Percentiles rank a stretch among this genome's conserved stretches.
Conservation (phyloP, 306 rosid species). For the Cercis canadensis region DNA sequence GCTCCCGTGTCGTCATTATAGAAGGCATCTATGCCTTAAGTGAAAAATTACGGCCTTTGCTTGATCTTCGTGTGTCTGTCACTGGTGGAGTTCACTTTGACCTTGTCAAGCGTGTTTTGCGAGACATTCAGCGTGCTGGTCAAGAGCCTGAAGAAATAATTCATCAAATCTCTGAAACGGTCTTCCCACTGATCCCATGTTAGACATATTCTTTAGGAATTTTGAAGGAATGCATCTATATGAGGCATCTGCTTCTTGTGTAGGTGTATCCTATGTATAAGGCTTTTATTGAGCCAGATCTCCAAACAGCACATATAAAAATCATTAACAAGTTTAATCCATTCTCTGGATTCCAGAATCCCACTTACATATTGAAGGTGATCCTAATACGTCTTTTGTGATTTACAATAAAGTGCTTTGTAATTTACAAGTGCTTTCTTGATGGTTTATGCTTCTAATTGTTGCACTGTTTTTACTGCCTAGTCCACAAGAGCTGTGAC, state of each 20-base stretch:
- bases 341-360: slow-evolving; percentile 95
- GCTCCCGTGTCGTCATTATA: slow-evolving; percentile 79
- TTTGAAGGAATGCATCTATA: slow-evolving; percentile 9
- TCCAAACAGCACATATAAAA: slow-evolving; percentile 93
- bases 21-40: slow-evolving; percentile 98
- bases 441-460: slow-evolving; percentile 21
- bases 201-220: slow-evolving; percentile 36
- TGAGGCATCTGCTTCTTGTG: slow-evolving; percentile 38
- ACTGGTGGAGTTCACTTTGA: slow-evolving; percentile 99
- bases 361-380: slow-evolving; percentile 89
- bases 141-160: slow-evolving; percentile 99
- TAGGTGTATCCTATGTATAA: slow-evolving; percentile 99
- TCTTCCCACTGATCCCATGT: slow-evolving; percentile 54
- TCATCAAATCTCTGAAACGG: slow-evolving; percentile 99
- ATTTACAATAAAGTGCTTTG: slow-evolving; percentile 21
- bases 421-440: slow-evolving; percentile 17
- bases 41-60: slow-evolving; percentile 83
- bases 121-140: slow-evolving; percentile 97
- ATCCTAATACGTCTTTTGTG: slow-evolving; percentile 7
- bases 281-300: slow-evolving; percentile 99
- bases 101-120: slow-evolving; percentile 94
- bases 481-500: slow-evolving; percentile 84
- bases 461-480: slow-evolving; percentile 33
- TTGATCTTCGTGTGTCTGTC: slow-evolving; percentile 95
- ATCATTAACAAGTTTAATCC: slow-evolving; percentile 95